These are phyloP conservation scores for Neurospora tetrasperma DNA, from an alignment of 495 filamentous ascomycete species.

Conservation along the genomic window DNA sequence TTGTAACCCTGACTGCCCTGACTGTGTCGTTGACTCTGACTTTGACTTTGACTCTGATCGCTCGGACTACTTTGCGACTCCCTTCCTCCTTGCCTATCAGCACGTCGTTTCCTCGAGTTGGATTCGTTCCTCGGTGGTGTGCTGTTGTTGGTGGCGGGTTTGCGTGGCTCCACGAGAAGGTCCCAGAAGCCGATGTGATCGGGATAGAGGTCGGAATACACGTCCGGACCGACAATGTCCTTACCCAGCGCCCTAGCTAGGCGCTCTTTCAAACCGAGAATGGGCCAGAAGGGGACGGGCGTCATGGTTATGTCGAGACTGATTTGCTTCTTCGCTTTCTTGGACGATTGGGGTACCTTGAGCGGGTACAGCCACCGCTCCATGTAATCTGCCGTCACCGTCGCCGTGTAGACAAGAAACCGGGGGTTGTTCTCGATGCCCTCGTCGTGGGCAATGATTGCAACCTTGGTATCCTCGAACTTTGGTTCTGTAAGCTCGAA, in stretches of 20 bases:
- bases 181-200: slow-evolving; percentile 28
- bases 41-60: not conserved
- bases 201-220: slow-evolving; percentile 12
- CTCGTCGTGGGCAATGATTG: slow-evolving; percentile 31
- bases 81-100: slow-evolving; percentile 4
- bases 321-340: slow-evolving; percentile 1
- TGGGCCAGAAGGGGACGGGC: slow-evolving; percentile 34
- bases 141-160: not conserved
- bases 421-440: slow-evolving; percentile 18
- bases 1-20: not conserved
- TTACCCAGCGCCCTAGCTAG: slow-evolving; percentile 34
- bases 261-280: slow-evolving; percentile 38
- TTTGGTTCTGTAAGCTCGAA: slow-evolving; percentile 7
- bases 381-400: slow-evolving; percentile 28
- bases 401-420: slow-evolving; percentile 35
- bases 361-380: slow-evolving; percentile 28
- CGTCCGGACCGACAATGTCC: slow-evolving; percentile 27
- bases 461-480: slow-evolving; percentile 30
- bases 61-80: not conserved
- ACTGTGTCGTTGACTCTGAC: not conserved
- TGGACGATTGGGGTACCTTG: slow-evolving; percentile 13
- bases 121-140: not conserved
- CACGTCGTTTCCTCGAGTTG: slow-evolving; percentile 2
- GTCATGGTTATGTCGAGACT: slow-evolving; percentile 26
- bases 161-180: slow-evolving; percentile 10